Percentiles rank a stretch among this genome's conserved stretches.
Evolutionary conservation across 169 alveolate species (phyloP).

Genomic region (Theileria parva): DNA sequence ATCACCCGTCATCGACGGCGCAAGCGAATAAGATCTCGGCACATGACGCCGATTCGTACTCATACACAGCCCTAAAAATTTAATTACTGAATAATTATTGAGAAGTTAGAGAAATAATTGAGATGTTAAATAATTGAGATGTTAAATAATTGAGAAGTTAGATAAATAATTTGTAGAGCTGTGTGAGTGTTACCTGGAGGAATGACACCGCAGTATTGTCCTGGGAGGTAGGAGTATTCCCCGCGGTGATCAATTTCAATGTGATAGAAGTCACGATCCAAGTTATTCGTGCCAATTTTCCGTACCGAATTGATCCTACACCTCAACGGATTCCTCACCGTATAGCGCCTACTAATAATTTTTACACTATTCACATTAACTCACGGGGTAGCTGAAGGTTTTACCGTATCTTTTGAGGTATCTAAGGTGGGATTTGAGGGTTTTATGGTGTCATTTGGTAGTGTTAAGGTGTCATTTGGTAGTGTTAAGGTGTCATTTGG

Average conservation of each 20-base stretch:
- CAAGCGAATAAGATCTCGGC: conserved; percentile 60
- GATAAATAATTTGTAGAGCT: no score
- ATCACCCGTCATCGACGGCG: conserved; percentile 41
- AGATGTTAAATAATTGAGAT: no score
- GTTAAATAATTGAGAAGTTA: no score
- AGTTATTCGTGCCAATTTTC: conserved; percentile 53
- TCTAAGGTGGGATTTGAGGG: no score
- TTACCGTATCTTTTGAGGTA: no score
- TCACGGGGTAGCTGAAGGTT: not conserved
- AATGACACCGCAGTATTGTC: conserved; percentile 73
- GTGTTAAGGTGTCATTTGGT: no score
- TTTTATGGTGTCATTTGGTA: no score
- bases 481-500: no score
- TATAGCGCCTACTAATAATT: conserved; percentile 20
- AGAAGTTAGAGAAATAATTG: no score
- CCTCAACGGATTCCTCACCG: conserved; percentile 61
- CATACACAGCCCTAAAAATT: conserved; percentile 29
- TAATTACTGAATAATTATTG: not conserved
- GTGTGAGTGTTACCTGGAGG: conserved; percentile 70
- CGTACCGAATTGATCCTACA: conserved; percentile 60
- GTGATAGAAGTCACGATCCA: conserved; percentile 64
- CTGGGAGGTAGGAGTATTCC: conserved; percentile 54
- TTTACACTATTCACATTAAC: not conserved
- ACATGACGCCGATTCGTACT: conserved; percentile 29
- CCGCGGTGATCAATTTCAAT: conserved; percentile 65